Evolutionary conservation across 2,329 filamentous ascomycete genomes (phyloP).

Genomic region (Byssochlamys sp.): DNA sequence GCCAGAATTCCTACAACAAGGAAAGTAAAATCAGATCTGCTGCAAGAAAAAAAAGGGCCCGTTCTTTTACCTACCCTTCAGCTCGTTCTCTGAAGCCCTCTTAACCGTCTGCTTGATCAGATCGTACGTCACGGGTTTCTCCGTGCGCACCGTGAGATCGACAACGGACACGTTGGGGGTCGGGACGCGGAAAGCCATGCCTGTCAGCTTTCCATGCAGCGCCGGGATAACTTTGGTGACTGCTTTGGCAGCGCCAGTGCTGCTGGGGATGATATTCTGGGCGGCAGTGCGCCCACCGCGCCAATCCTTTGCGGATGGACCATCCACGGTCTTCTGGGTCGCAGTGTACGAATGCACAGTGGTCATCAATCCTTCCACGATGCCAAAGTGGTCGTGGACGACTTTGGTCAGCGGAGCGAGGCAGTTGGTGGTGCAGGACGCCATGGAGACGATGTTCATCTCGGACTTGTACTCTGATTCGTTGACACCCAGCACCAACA

Average conservation of each 20-base stretch:
- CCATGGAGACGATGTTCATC: constrained; percentile 81
- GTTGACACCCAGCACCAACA: constrained; percentile 94
- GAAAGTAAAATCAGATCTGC: constrained; percentile 30
- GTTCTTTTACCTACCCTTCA: neutral
- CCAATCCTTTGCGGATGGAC: constrained; percentile 86
- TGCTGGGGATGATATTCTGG: constrained; percentile 91
- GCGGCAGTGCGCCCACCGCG: constrained; percentile 70
- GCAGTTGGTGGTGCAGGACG: constrained; percentile 93
- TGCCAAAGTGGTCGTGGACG: constrained; percentile 81
- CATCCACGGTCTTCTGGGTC: constrained; percentile 88
- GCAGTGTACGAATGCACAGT: constrained; percentile 91
- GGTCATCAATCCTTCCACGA: constrained; percentile 89
- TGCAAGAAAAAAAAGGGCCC: neutral
- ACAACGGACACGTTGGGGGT: constrained; percentile 92
- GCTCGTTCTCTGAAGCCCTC: constrained; percentile 17
- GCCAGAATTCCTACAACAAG: constrained; percentile 56
- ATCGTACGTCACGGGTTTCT: constrained; percentile 59
- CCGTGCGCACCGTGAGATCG: constrained; percentile 75
- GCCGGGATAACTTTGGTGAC: constrained; percentile 90
- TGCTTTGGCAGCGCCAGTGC: constrained; percentile 89
- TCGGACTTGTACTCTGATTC: constrained; percentile 73
- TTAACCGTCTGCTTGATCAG: constrained; percentile 75
- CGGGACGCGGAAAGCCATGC: constrained; percentile 91
- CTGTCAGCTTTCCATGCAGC: constrained; percentile 89
- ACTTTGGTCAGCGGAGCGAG: constrained; percentile 87